Base-by-base conservation (phyloP, 306 rosid genomes). In the Cucumis sativus region DNA sequence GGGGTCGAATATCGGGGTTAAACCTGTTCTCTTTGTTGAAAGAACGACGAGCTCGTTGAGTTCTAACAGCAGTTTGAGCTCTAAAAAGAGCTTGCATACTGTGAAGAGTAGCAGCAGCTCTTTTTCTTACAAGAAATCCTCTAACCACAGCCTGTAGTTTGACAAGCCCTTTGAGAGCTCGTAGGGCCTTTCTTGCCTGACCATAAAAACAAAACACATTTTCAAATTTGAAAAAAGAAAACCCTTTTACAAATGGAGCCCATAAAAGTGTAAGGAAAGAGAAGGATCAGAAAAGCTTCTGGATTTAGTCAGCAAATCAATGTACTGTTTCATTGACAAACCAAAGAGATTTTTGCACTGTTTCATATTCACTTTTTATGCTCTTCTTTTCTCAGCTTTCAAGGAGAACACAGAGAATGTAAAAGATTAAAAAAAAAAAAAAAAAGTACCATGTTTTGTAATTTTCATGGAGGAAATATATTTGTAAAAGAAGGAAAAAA, bases 31-130 rank as follows among this genome's bases (percentile, higher is more conserved):
- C 92, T 74, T 89, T 91, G 86, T 89, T 86, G 87, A 91, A 81
- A 28, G 97, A 96, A 11, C 93, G 92, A 41, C 96, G 99, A 40
- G 99, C 99, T 6, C 97, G 81, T 71, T 92, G 96, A 23, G 87
- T 76, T 64, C 99, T 74, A 12, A 79, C 88, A 1, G 92, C 82
- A 11, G 88, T 85, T 60, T 96, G 99, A 41, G 99, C 99, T 88
- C 99, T 77, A 8, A 96, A 80, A 1, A 96, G 92, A 82, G 97
- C 99, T 78, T 96, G 98, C 98, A 96, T 96, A 80, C 98, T 86
- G 41, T 88, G 92, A 72, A 96, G 93, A 77, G 99, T 96, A 43
- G 96, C 96, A 75, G 97, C 88, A 80, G 99, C 92, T n/a, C 96
- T 80, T 76, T 92, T 96, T 11, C 99, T 81, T 51, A 96, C 97